These are phyloP conservation scores for Podila verticillata DNA, from an alignment of 192 early-diverging fungal species.

Conservation along the genomic window DNA sequence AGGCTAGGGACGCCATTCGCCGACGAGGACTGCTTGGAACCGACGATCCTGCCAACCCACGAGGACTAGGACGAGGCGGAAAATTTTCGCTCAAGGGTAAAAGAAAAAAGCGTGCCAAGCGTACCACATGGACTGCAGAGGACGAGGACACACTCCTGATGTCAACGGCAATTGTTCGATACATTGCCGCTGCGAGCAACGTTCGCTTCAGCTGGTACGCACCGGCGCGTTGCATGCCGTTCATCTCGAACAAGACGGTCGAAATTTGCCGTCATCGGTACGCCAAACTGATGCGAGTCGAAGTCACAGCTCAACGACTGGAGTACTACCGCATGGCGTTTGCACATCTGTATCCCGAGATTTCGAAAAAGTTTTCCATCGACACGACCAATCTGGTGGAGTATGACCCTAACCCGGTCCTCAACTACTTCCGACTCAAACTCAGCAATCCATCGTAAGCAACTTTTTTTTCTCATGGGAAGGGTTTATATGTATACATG, in stretches of 20 bases:
- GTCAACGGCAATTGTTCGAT: conserved; percentile 12
- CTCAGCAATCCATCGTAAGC: conserved; percentile 13
- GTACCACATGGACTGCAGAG: conserved; percentile 12
- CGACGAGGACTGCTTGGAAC: not conserved
- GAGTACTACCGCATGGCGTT: conserved; percentile 28
- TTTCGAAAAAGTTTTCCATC: conserved; percentile 17
- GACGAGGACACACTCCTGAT: conserved; percentile 28
- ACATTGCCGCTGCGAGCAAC: conserved; percentile 18
- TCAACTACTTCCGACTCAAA: conserved; percentile 17
- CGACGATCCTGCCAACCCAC: not conserved
- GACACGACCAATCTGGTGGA: conserved; percentile 21
- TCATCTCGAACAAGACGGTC: not conserved
- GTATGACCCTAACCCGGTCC: conserved; percentile 22
- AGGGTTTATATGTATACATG: no score
- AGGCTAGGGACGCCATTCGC: not conserved
- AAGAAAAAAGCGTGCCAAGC: conserved; percentile 12
- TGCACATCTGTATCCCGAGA: conserved; percentile 5
- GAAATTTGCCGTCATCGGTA: conserved; percentile 44
- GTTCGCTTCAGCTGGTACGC: conserved; percentile 34
- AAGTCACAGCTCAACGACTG: not conserved
- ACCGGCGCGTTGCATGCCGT: conserved; percentile 2
- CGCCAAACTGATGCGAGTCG: conserved; percentile 22
- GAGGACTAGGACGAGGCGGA: not conserved
- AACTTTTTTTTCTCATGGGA: no score
- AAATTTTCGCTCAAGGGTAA: not conserved